Evolutionary conservation across 164 flowering plant species (phyloP), one percentile per base, ranked within the genome.

Genomic region (Macadamia integrifolia): DNA sequence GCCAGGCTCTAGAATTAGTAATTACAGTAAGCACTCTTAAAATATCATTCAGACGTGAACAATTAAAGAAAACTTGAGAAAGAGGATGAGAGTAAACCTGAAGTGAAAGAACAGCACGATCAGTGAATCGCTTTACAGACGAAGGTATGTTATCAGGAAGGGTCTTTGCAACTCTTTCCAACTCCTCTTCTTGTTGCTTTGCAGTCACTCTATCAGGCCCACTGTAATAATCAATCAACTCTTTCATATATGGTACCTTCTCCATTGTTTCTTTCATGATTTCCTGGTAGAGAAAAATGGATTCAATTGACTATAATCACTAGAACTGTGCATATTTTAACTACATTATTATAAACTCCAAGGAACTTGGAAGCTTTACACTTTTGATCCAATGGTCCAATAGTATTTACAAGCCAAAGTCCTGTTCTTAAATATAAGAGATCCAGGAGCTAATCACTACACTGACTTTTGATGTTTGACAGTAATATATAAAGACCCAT

Each of bases 181-280:
- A 74, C 68, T 89, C 97, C 74, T 78, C 69, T 15, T 82, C 73
- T 65, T 93, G 97, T 63, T 82, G 66, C 84, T 83, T 89, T 30
- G 96, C 98, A 57, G 98, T 91, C 31, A 89, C 83, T 76, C 84
- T 82, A 74, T 86, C 90, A 50, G 91, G 88, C 46, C 97, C 97
- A 73, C 85, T 66, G 61, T 91, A 91, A 71, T 74, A 18, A 76
- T 93, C 97, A 53, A 91, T 82, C 61, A 93, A 72, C 75, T 84
- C 71, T 76, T 93, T 78, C 80, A 91, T 44, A 60, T 70, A 57
- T 15, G 98, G 98, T 17, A 79, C 83, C 28, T 40, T 78, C 60
- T 80, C 77, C 96, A 88, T 88, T 12, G 84, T 75, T 73, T 83
- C 92, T 69, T 89, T 40, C 18, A 91, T 61, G 15, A 77, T 79